phyloP scores from a whole-genome alignment of 345 rosid genomes.

The Sonneratia caseolaris region DNA sequence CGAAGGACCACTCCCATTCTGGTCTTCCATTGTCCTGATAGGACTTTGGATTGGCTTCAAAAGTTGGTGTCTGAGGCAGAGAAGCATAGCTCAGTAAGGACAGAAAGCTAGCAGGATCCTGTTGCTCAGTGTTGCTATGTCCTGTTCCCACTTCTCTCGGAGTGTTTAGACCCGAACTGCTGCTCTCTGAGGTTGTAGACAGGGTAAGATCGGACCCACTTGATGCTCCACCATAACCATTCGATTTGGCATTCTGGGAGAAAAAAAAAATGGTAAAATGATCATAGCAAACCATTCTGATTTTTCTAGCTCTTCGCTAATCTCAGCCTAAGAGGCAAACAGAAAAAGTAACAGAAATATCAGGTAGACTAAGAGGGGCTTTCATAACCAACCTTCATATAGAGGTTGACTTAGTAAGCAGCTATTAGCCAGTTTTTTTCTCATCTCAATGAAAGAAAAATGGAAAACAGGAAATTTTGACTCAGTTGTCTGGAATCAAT shows the following conservation, averaged over 20 bases:
- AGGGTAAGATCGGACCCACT: conserved; percentile 32
- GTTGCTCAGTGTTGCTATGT: conserved; percentile 9
- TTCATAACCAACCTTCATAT: not conserved
- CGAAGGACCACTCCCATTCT: conserved; percentile 32
- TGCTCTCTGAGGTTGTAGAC: conserved; percentile 28
- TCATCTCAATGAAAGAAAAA: not conserved
- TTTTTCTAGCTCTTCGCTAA: not conserved
- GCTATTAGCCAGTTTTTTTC: not conserved
- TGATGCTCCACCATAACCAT: conserved; percentile 15
- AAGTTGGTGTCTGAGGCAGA: conserved; percentile 10
- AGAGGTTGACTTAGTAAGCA: not conserved
- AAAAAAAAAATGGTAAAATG: not conserved
- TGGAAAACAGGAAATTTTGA: not conserved
- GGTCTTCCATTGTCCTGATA: conserved; percentile 17
- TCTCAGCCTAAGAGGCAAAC: conserved; percentile 15
- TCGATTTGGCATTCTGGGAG: conserved; percentile 1
- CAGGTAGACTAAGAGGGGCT: not conserved
- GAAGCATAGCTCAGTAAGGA: conserved; percentile 15
- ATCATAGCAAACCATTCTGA: not conserved
- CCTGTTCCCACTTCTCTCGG: conserved; percentile 23
- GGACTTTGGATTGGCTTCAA: conserved; percentile 13
- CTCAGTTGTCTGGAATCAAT: not conserved
- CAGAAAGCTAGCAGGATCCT: conserved; percentile 11
- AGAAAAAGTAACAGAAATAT: not conserved
- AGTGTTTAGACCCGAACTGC: conserved; percentile 22